Evolutionary conservation across 1,284 basidiomycete genomes (phyloP), one percentile per base, ranked within the genome.

Genomic region (Cystobasidium slooffiae): DNA sequence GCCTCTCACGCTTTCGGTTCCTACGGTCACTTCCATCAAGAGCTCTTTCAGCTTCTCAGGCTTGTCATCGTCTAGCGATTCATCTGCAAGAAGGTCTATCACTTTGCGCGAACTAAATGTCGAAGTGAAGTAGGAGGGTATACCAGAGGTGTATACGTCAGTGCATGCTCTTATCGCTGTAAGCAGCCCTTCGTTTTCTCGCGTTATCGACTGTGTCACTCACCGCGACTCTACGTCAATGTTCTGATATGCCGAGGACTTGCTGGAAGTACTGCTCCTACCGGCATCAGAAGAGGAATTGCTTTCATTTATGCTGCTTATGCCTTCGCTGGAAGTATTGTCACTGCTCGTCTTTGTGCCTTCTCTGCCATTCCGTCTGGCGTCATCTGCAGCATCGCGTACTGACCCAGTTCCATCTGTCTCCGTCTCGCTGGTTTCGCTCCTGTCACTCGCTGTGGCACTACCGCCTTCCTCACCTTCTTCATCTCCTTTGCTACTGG

Each of bases 61-160:
- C 78, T 77, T 80, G 75, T 80, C 79, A 18, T 80, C 79, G 51
- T 80, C 79, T 7, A 80, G 70, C 7, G 49, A 43, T 1, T 73
- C 61, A 61, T 78, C 75, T 39, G 68, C 72, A 14, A 80, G 76
- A 55, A 79, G 58, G 0, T 74, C 61, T 31, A 80, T 43, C 14
- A 80, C 75, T 52, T 66, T 41, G 6, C 61, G 72, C 7, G 73
- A 63, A 51, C 78, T 79, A 63, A 1, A 31, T 31, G 31, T 31
- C 31, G 2, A 5, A 1, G 2, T 1, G 31, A 31, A 31, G 31
- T 43, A 49, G 31, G 41, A 3, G 18, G 18, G 3, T 20, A 16
- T 39, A 44, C 20, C 20, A 51, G 47, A 20, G 47, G 6, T 14
- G 47, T 51, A 51, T 6, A 6, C 47, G 20, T 51, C 31, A 31